Conservation (phyloP, 2,329 filamentous ascomycete species). For the Venturia aucupariae region DNA sequence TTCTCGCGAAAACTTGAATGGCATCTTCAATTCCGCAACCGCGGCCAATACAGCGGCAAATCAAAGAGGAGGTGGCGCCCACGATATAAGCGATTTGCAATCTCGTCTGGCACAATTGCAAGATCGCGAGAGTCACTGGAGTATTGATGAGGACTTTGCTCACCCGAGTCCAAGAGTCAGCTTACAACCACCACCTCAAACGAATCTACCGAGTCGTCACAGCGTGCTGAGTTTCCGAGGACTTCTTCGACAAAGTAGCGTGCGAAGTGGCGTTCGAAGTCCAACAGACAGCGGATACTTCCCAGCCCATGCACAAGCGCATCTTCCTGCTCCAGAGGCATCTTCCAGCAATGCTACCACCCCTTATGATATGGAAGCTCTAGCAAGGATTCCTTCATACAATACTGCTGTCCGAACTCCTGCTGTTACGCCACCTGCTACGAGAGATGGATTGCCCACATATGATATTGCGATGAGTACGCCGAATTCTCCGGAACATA, state of each 20-base stretch:
- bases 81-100: neutral
- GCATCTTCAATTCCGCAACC: constrained; percentile 41
- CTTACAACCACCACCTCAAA: neutral
- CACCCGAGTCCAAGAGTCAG: constrained; percentile 2
- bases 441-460: neutral
- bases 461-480: constrained; percentile 13
- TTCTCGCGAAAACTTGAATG: constrained; percentile 71
- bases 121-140: constrained; percentile 24
- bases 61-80: constrained; percentile 35
- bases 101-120: constrained; percentile 11
- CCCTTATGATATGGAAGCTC: constrained; percentile 36
- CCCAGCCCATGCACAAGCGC: neutral
- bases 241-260: constrained; percentile 1
- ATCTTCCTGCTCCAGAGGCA: neutral
- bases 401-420: constrained; percentile 37
- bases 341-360: neutral
- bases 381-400: constrained; percentile 42
- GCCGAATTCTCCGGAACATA: constrained; percentile 4
- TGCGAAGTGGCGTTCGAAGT: neutral
- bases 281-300: constrained; percentile 6
- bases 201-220: neutral
- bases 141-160: constrained; percentile 20
- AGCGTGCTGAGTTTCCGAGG: constrained; percentile 5
- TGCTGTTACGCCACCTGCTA: constrained; percentile 9
- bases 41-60: constrained; percentile 58